Base-by-base conservation (phyloP, 2,329 filamentous ascomycete species). In the Beauveria brongniartii region DNA sequence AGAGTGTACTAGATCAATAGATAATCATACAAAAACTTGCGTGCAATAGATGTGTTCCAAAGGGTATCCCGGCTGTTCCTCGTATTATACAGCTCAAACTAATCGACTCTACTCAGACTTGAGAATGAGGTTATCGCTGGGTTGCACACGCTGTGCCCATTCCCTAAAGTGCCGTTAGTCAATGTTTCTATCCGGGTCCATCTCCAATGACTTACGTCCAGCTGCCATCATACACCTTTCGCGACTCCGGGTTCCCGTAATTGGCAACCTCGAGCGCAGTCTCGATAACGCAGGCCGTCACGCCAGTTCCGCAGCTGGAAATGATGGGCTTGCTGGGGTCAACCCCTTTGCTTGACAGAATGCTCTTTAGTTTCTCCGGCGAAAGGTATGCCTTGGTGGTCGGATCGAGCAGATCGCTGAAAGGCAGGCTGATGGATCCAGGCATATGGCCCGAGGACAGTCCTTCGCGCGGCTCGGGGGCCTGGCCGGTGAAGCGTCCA, bases 381-480 rank as follows among this genome's bases (percentile, higher is more conserved):
- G 91, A 82, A 22, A 92, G 81, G 66, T 94, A 86, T 0, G 90
- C 82, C 78, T 96, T 97, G 63, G 88, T 93, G 62, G 87, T 79
- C 0, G 90, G 87, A 69, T 97, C 91, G 44, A 99, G 81, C 9
- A 99, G 79, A 14, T 89, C 83, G 59, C 82, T 83, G 66, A 96
- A 88, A 1, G 94, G 90, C 30, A 99, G 78, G 66, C 85, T 95
- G 70, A 90, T 89, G 20, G 92, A 90, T 34, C 91, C 88, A 2
- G 94, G 94, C 73, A 97, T 91, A 75, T 99, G 93, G 20, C 94
- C 94, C 6, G 91, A 96, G 0, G 90, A 87, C 46, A 99, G 77
- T 62, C 91, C 92, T 63, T 89, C 84, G 64, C 94, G 84, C 3
- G 94, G 94, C 75, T 99, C 94, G 0, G 91, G 89, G 60, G 90